Evolutionary conservation across 768 basidiomycete species (phyloP).

Genomic region (Fibroporia radiculosa): DNA sequence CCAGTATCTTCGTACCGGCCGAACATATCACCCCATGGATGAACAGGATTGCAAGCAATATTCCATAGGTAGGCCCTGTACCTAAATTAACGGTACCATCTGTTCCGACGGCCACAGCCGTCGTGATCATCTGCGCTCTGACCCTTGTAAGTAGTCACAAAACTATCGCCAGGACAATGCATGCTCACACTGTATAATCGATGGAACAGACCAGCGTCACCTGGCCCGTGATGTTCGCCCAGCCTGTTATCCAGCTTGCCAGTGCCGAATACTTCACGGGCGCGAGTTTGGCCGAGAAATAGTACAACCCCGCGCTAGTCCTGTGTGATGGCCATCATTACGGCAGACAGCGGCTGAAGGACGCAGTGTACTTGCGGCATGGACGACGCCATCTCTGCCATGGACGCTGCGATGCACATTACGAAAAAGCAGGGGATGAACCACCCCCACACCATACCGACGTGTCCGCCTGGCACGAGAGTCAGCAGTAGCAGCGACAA

Average conservation of each 20-base stretch:
- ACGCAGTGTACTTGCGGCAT: conserved; percentile 71
- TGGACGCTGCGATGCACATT: conserved; percentile 53
- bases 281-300: conserved; percentile 70
- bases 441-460: conserved; percentile 74
- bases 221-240: conserved; percentile 71
- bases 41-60: conserved; percentile 53
- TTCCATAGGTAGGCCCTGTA: conserved; percentile 57
- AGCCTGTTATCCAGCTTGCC: conserved; percentile 60
- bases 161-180: no score
- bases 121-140: conserved; percentile 71
- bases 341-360: no score
- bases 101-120: conserved; percentile 54
- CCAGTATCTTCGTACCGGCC: conserved; percentile 54
- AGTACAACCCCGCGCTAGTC: conserved; percentile 72
- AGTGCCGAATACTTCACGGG: conserved; percentile 51
- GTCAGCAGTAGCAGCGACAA: no score
- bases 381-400: conserved; percentile 64
- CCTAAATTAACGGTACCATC: conserved; percentile 43
- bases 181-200: conserved; percentile 60
- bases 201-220: conserved; percentile 64
- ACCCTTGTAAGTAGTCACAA: background rate
- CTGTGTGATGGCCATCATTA: no score
- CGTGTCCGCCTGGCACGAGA: conserved; percentile 66
- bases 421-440: conserved; percentile 63
- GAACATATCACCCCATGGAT: conserved; percentile 63